Conservation (phyloP, 805 yeast species). For the Teunomyces barrocoloradensis region DNA sequence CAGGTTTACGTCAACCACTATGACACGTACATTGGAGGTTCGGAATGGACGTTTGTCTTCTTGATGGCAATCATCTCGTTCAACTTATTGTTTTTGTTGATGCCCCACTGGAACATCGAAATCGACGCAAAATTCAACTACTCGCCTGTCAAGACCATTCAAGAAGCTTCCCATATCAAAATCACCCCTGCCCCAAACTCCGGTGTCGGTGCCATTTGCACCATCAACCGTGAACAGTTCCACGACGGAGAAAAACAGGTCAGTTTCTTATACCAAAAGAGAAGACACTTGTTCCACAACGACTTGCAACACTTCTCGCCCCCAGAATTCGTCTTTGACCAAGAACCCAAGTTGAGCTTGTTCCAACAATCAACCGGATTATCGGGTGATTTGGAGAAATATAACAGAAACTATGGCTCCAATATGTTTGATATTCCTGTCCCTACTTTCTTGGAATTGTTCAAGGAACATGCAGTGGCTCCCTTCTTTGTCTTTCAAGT, state of each 20-base stretch:
- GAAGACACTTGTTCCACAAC: constrained; percentile 74
- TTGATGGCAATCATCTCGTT: constrained; percentile 69
- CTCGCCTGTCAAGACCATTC: constrained; percentile 46
- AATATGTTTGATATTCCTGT: constrained; percentile 93
- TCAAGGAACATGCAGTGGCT: constrained; percentile 97
- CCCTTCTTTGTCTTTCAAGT: constrained; percentile 97
- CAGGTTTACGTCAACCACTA: constrained; percentile 66
- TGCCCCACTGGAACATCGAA: constrained; percentile 91
- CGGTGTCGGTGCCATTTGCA: constrained; percentile 80
- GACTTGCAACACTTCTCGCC: constrained; percentile 63
- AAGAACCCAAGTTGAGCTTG: constrained; percentile 51
- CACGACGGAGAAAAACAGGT: constrained; percentile 60
- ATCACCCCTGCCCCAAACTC: constrained; percentile 80
- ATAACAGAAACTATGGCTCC: constrained; percentile 66
- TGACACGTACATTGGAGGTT: constrained; percentile 79
- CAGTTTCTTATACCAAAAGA: constrained; percentile 85
- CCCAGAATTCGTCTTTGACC: constrained; percentile 72
- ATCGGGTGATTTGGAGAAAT: constrained; percentile 47
- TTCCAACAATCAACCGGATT: constrained; percentile 59
- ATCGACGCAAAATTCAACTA: constrained; percentile 72
- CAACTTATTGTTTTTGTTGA: constrained; percentile 74
- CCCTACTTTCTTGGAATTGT: constrained; percentile 85
- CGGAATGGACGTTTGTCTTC: constrained; percentile 95
- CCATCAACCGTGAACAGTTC: constrained; percentile 52
- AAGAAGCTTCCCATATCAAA: constrained; percentile 68